Conservation (phyloP, 805 yeast genomes). For the Candida patagonica region DNA sequence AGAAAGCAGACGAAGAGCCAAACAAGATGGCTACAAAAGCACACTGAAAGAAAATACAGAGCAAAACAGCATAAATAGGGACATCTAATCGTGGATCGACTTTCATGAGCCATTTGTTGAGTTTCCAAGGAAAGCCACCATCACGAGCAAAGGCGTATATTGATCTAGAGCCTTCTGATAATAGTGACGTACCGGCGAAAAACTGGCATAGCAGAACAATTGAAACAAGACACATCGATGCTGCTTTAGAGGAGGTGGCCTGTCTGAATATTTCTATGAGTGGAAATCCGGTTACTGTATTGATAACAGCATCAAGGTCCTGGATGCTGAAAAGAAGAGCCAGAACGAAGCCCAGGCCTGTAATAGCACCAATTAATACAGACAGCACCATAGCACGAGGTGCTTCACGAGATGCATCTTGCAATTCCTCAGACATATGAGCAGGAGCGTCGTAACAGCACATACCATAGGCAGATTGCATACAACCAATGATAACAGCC, state of each 20-base stretch:
- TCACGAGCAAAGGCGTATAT: constrained; percentile 78
- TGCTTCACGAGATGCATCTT: constrained; percentile 51
- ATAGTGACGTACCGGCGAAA: constrained; percentile 12
- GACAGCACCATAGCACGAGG: constrained; percentile 50
- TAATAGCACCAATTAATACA: constrained; percentile 29
- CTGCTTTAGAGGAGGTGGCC: constrained; percentile 15
- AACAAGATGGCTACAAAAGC: constrained; percentile 9
- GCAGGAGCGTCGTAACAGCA: constrained; percentile 59
- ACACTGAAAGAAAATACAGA: constrained; percentile 7
- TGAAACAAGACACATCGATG: constrained; percentile 14
- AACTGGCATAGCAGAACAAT: constrained; percentile 17
- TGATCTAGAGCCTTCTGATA: constrained; percentile 44
- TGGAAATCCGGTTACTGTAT: constrained; percentile 19
- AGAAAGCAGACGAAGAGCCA: constrained; percentile 12
- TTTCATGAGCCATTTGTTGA: constrained; percentile 5
- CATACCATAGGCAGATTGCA: constrained; percentile 35
- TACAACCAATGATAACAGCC: constrained; percentile 11
- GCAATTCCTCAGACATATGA: constrained; percentile 54
- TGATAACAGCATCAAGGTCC: constrained; percentile 16
- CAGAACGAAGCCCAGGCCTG: constrained; percentile 19
- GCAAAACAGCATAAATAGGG: constrained; percentile 5
- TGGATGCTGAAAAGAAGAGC: constrained; percentile 15
- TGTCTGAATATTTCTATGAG: constrained; percentile 18
- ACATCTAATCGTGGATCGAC: constrained; percentile 8
- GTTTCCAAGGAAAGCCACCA: constrained; percentile 52